Conservation (phyloP, 2,329 filamentous ascomycete genomes). For the Fusarium ambrosium region DNA sequence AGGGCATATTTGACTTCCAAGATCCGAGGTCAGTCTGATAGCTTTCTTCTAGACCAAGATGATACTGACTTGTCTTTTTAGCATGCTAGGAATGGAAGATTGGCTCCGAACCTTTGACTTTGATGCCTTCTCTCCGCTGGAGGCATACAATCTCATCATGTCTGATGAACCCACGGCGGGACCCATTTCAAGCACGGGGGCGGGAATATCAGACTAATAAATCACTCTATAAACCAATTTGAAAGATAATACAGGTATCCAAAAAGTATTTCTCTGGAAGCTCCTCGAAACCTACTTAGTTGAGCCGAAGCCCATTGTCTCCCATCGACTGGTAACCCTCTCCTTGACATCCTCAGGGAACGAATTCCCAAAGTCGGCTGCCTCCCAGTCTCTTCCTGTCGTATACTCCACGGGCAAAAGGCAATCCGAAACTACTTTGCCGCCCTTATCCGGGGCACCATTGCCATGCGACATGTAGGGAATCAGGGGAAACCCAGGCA, state of each 20-base stretch:
- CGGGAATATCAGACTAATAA: not conserved
- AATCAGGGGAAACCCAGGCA: conserved; percentile 58
- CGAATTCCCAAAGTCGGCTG: conserved; percentile 50
- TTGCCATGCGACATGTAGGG: conserved; percentile 62
- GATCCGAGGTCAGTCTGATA: conserved; percentile 8
- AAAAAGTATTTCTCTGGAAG: not conserved
- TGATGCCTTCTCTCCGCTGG: conserved; percentile 25
- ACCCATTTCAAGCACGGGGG: not conserved
- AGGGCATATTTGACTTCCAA: not conserved
- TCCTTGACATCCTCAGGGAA: conserved; percentile 57
- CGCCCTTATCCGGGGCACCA: conserved; percentile 50
- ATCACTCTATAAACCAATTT: not conserved
- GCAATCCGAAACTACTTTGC: conserved; percentile 62
- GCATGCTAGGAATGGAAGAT: conserved; percentile 21
- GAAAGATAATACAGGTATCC: not conserved
- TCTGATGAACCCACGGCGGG: conserved; percentile 23
- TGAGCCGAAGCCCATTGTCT: conserved; percentile 51
- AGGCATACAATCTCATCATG: conserved; percentile 37
- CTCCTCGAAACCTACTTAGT: not conserved
- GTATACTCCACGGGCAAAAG: conserved; percentile 60
- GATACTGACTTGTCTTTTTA: not conserved
- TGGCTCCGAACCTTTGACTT: conserved; percentile 34
- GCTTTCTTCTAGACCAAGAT: no score
- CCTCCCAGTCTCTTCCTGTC: conserved; percentile 49
- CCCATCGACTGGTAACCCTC: conserved; percentile 48